Conservation (phyloP, 805 yeast species). For the Saccharomyces eubayanus region DNA sequence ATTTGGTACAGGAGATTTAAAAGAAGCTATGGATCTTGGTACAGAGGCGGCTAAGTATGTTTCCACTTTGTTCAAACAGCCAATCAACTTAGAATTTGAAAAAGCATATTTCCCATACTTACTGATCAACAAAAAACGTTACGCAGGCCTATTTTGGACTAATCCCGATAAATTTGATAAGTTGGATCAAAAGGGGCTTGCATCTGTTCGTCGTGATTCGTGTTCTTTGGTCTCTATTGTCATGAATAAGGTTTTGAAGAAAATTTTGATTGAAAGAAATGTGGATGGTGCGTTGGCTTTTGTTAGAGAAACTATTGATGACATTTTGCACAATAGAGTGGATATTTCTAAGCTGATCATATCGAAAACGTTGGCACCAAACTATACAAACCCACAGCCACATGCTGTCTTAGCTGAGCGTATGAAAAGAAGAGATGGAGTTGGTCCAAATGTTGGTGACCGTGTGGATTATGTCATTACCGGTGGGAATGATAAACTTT, state of each 20-base stretch:
- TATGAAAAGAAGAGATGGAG: slow-evolving; percentile 94
- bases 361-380: slow-evolving; percentile 85
- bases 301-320: slow-evolving; percentile 83
- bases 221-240: slow-evolving; percentile 92
- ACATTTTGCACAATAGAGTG: slow-evolving; percentile 79
- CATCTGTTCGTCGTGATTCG: slow-evolving; percentile 96
- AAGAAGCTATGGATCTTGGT: slow-evolving; percentile 82
- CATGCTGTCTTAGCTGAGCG: slow-evolving; percentile 94
- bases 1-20: slow-evolving; percentile 76
- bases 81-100: slow-evolving; percentile 92
- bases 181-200: slow-evolving; percentile 97
- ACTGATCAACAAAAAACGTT: slow-evolving; percentile 89
- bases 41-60: slow-evolving; percentile 90
- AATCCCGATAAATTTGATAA: slow-evolving; percentile 85
- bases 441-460: slow-evolving; percentile 95
- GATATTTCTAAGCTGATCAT: slow-evolving; percentile 91
- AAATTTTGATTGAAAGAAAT: slow-evolving; percentile 78
- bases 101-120: slow-evolving; percentile 93
- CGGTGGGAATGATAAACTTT: slow-evolving; percentile 72
- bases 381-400: slow-evolving; percentile 93
- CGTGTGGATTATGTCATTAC: slow-evolving; percentile 96
- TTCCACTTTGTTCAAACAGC: slow-evolving; percentile 67
- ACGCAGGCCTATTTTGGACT: slow-evolving; percentile 97
- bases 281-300: slow-evolving; percentile 76
- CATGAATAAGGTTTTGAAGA: slow-evolving; percentile 80